phyloP scores from a whole-genome alignment of 73 alveolate species.

The Symbiodinium natans region DNA sequence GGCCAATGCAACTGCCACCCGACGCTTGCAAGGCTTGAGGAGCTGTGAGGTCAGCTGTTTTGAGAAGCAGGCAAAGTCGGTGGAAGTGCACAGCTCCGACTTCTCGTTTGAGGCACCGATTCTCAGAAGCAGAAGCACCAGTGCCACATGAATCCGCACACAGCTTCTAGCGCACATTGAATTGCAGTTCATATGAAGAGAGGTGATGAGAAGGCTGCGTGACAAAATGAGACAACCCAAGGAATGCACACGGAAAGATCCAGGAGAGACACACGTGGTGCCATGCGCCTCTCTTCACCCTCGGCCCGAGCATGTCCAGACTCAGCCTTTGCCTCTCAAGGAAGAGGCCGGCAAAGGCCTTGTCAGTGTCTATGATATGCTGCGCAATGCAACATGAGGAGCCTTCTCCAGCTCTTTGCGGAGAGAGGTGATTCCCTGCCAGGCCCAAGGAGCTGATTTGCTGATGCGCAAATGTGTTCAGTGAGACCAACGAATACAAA shows the following conservation, averaged over 20 bases:
- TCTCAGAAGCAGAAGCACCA: no score
- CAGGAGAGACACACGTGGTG: no score
- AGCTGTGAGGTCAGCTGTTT: neutral
- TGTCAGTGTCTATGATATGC: neutral
- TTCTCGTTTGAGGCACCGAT: no score
- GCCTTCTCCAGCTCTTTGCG: slow-evolving; percentile 74
- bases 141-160: no score
- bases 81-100: neutral
- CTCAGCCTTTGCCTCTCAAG: slow-evolving; percentile 34
- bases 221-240: no score
- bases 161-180: no score
- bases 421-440: slow-evolving; percentile 34
- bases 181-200: no score
- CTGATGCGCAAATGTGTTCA: no score
- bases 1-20: slow-evolving; percentile 26
- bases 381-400: neutral
- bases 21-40: neutral
- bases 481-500: no score
- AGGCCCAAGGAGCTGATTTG: no score
- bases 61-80: neutral
- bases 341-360: neutral
- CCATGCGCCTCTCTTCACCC: slow-evolving; percentile 88
- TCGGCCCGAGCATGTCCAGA: slow-evolving; percentile 59
- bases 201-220: no score
- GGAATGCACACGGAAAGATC: no score